These are phyloP conservation scores for Hypoxylon cercidicola DNA, from an alignment of 495 filamentous ascomycete genomes.

Conservation along the genomic window DNA sequence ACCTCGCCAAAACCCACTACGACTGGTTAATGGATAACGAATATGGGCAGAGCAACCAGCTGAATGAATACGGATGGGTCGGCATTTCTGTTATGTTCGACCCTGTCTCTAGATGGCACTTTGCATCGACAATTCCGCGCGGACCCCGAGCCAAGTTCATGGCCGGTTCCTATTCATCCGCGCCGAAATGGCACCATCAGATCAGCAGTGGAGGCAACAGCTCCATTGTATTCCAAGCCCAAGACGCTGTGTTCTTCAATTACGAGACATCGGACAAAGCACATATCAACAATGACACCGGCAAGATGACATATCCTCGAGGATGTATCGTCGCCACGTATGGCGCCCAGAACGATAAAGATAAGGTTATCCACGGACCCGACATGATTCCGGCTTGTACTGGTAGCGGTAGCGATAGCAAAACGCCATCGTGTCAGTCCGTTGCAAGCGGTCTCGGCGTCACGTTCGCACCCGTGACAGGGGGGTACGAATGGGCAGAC, in stretches of 20 bases:
- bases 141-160: background rate
- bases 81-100: constrained; percentile 1
- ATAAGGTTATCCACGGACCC: background rate
- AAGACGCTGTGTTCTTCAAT: constrained; percentile 4
- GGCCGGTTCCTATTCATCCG: background rate
- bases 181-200: constrained; percentile 1
- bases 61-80: background rate
- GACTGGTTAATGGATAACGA: background rate
- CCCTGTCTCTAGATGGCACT: constrained; percentile 2
- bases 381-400: constrained; percentile 3
- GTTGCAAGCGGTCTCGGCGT: background rate
- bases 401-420: background rate
- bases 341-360: background rate
- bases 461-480: background rate
- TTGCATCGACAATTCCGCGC: constrained; percentile 2
- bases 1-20: constrained; percentile 3
- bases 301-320: background rate
- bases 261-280: constrained; percentile 5
- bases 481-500: background rate
- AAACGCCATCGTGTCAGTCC: background rate
- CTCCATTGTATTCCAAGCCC: constrained; percentile 1
- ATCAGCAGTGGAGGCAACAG: background rate
- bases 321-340: background rate
- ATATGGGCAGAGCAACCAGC: background rate
- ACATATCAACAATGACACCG: background rate